phyloP scores from a whole-genome alignment of 768 basidiomycete species.

The Porpolomopsis calyptriformis region DNA sequence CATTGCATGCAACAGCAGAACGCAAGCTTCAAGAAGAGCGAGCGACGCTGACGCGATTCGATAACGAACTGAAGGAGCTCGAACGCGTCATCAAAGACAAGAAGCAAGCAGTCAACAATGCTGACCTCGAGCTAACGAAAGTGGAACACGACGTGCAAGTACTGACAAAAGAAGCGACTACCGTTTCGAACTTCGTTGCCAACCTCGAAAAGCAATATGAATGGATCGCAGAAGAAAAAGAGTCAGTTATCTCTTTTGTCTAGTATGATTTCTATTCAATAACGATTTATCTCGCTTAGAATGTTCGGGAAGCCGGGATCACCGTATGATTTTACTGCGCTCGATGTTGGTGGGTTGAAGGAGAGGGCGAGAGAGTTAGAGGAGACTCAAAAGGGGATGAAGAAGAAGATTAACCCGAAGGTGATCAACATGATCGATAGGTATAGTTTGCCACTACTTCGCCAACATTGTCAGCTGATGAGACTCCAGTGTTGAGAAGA shows the following conservation, averaged over 20 bases:
- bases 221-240: slow-evolving; percentile 84
- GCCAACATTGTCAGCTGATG: not conserved
- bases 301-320: slow-evolving; percentile 73
- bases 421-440: slow-evolving; percentile 94
- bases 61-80: slow-evolving; percentile 76
- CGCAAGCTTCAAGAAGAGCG: slow-evolving; percentile 72
- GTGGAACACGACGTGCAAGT: slow-evolving; percentile 59
- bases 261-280: not conserved
- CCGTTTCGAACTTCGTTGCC: slow-evolving; percentile 39
- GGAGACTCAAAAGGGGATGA: slow-evolving; percentile 71
- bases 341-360: slow-evolving; percentile 49
- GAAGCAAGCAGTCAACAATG: slow-evolving; percentile 57
- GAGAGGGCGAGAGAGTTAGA: slow-evolving; percentile 68
- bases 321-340: slow-evolving; percentile 66
- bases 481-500: slow-evolving; percentile 75
- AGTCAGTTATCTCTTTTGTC: slow-evolving; percentile 40
- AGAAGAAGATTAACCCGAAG: slow-evolving; percentile 92
- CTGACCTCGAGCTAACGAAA: slow-evolving; percentile 54
- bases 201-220: slow-evolving; percentile 72
- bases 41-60: slow-evolving; percentile 79
- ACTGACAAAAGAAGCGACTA: slow-evolving; percentile 53
- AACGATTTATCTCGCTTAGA: slow-evolving; percentile 40
- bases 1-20: slow-evolving; percentile 53
- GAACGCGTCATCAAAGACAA: slow-evolving; percentile 75
- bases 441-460: too few species aligned